A percentile compares a stretch with the other conserved stretches of the same genome.
These are phyloP conservation scores for Mycena olivaceomarginata DNA, from an alignment of 768 basidiomycete species.

Conservation along the genomic window DNA sequence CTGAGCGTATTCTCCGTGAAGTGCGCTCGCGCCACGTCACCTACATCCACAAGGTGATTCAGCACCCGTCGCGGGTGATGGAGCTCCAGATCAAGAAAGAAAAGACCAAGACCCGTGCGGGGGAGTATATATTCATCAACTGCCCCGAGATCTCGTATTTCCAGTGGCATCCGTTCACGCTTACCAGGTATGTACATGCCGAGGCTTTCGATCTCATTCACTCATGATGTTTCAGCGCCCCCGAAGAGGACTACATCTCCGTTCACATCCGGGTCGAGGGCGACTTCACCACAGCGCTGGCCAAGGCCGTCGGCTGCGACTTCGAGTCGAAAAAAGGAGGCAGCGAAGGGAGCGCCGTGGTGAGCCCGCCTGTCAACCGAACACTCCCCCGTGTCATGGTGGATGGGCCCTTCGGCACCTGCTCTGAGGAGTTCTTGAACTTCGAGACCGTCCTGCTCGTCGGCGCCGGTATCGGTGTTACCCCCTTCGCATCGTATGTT, in stretches of 20 bases:
- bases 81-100: conserved; percentile 75
- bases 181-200: conserved; percentile 77
- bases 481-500: conserved; percentile 94
- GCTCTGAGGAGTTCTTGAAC: conserved; percentile 93
- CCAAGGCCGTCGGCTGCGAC: conserved; percentile 90
- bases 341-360: conserved; percentile 71
- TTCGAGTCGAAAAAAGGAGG: conserved; percentile 76
- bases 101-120: conserved; percentile 74
- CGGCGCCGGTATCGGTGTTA: conserved; percentile 97
- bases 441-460: conserved; percentile 93
- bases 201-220: not conserved
- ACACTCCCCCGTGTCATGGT: conserved; percentile 95
- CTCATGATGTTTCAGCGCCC: conserved; percentile 74
- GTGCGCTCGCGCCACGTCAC: conserved; percentile 93
- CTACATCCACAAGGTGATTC: conserved; percentile 95
- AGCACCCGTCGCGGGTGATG: conserved; percentile 95
- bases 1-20: conserved; percentile 94
- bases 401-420: conserved; percentile 96
- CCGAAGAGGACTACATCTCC: conserved; percentile 96
- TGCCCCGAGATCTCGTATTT: conserved; percentile 96
- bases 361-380: conserved; percentile 78
- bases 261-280: conserved; percentile 94
- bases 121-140: conserved; percentile 95
- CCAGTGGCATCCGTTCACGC: conserved; percentile 97
- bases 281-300: conserved; percentile 90